Base-by-base conservation (phyloP, 129 eudicot genomes). In the Helianthus tuberosus region DNA sequence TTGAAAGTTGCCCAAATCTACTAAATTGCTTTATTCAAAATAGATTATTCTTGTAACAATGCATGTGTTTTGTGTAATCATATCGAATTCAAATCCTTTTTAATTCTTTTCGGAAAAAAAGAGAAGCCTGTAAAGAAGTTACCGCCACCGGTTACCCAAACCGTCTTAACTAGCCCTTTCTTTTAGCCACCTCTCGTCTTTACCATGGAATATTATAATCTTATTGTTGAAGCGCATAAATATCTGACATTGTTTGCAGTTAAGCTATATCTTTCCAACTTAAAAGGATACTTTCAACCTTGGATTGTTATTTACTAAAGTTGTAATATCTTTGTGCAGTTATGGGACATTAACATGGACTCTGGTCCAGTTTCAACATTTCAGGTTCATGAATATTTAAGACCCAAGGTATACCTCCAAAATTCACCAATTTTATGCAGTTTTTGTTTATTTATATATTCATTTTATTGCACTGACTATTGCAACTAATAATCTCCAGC, bases 311-410 rank as follows among this genome's bases (percentile, higher is more conserved):
- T 64, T 35, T 66, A 43, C 69, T 16, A 35, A 73, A 69, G 25
- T 32, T 50, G 16, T 47, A 71, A 15, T 58, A 64, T 70, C 54
- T 53, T 81, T 46, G 71, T 75, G 74, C 85, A 94, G 99, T 74
- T 94, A 82, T 94, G 97, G 97, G 99, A 94, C 79, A 88, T 94
- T 47, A 94, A 94, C 77, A 94, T 94, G 97, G 99, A 94, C 79
- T 75, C 96, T 12, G 97, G 97, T 57, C 99, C 97, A 50, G 97
- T 94, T 72, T 68, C 97, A 59, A 88, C 97, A 64, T 94, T 84
- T 76, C 97, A 94, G 74, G 99, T 94, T 76, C 99, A 94, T 11
- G 99, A 94, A 73, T 77, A 86, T 86, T 75, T 94, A 68, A 91
- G 99, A 87, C 97, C 99, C 7, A 90, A 82, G 99, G 99, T 91